Conservation (phyloP, 345 rosid genomes). For the Brassica cretica region DNA sequence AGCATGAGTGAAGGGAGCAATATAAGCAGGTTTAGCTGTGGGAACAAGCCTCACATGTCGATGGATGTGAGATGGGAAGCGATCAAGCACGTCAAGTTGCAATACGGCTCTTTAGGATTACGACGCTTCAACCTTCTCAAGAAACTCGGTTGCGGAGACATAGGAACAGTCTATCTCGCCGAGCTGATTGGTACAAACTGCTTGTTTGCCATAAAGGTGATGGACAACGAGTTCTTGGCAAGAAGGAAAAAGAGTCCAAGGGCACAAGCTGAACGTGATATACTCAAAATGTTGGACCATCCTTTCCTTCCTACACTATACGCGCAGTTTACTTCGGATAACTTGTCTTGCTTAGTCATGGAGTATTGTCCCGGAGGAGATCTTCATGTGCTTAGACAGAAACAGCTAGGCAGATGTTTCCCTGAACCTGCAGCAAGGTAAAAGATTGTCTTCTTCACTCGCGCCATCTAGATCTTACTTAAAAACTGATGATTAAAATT, state of each 20-base stretch:
- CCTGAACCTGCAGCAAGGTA: slow-evolving; percentile 96
- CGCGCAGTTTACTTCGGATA: slow-evolving; percentile 64
- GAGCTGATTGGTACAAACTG: neutral
- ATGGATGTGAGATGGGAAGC: slow-evolving; percentile 92
- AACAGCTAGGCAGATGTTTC: slow-evolving; percentile 77
- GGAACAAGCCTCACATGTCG: slow-evolving; percentile 97
- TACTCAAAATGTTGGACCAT: neutral
- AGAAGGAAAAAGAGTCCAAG: neutral
- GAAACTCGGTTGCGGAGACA: slow-evolving; percentile 13
- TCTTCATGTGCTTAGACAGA: slow-evolving; percentile 93
- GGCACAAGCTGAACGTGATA: slow-evolving; percentile 72
- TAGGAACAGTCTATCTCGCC: slow-evolving; percentile 52
- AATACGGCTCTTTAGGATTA: slow-evolving; percentile 64
- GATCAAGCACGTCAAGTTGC: slow-evolving; percentile 58
- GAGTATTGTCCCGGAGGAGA: slow-evolving; percentile 99
- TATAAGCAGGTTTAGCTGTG: slow-evolving; percentile 75
- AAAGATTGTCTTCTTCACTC: neutral
- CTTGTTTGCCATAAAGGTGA: neutral
- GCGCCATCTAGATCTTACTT: too few relatives aligned
- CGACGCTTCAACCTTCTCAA: slow-evolving; percentile 79
- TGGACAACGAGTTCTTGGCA: neutral
- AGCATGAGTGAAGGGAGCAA: slow-evolving; percentile 93
- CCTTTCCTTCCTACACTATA: neutral
- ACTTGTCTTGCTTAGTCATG: slow-evolving; percentile 91
- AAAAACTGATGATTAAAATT: too few relatives aligned